Base-by-base conservation (phyloP, 2,329 filamentous ascomycete species). In the Calonectria honghensis region DNA sequence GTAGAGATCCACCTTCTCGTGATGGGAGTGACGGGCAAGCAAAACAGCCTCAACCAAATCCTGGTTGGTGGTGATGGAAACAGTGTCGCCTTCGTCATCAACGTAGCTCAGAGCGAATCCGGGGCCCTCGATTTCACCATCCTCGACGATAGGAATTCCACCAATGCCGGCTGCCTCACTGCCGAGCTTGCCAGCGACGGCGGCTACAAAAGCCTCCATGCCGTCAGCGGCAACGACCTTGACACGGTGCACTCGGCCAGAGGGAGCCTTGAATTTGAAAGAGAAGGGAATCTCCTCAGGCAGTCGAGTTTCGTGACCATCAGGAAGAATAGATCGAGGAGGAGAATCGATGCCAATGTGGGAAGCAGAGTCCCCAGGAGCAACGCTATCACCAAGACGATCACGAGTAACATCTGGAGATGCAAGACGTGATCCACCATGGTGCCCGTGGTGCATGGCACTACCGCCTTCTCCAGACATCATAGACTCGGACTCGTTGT, bases 261-360 rank as follows among this genome's bases (percentile, higher is more conserved):
- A 96, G 1, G 97, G 97, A 2, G 97, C 96, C 89, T 98, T 98
- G 91, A 99, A 99, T 86, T 99, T 99, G 92, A 99, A 99, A 3
- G 96, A 92, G 86, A 98, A 99, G 0, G 96, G 95, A 14, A 91
- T 85, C 78, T 97, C 95, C 80, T 94, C 91, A 1, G 91, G 88
- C 7, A 89, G 86, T 24, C 93, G 89, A 31, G 76, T 59, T 61
- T 93, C 89, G 3, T 84, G 84, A 3, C 82, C 81, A 57, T 85
- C 89, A 20, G 88, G 88, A 31, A 92, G 85, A 29, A 92, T 78
- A 27, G 94, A 96, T 70, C 91, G 93, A 27, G 93, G 88, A 16
- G 95, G 95, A 3, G 94, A 95, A 61, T 96, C 95, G 48, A 92
- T 90, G 68, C 96, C 97, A 74, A 95, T 92, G 81, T 98, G 97